phyloP scores from a whole-genome alignment of 306 rosid genomes.

The Mimosa bimucronata region DNA sequence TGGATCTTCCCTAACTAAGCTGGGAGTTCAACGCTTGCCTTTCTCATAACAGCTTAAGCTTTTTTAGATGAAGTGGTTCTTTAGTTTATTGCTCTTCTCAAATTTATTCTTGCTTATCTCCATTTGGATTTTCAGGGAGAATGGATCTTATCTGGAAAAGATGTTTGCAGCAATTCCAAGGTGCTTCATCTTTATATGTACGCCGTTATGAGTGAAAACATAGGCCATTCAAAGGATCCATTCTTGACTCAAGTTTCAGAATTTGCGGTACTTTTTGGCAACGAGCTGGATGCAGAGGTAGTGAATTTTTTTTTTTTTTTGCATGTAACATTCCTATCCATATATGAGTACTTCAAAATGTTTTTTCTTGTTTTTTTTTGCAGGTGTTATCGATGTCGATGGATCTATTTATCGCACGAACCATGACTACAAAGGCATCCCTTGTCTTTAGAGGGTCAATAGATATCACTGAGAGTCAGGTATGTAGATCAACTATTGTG shows the following conservation, averaged over 20 bases:
- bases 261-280: conserved; percentile 90
- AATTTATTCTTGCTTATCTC: conserved; percentile 30
- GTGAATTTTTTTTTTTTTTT: conserved; percentile 37
- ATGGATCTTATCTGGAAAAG: conserved; percentile 91
- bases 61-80: background rate
- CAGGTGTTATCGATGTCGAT: conserved; percentile 99
- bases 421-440: conserved; percentile 96
- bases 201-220: conserved; percentile 64
- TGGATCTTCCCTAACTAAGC: background rate
- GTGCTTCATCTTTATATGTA: conserved; percentile 73
- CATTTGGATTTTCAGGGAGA: conserved; percentile 75
- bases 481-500: conserved; percentile 32
- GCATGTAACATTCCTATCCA: background rate
- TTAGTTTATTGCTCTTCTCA: conserved; percentile 15
- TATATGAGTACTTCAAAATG: conserved; percentile 20
- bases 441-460: conserved; percentile 84
- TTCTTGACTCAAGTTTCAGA: conserved; percentile 94
- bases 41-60: background rate
- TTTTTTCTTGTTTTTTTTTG: conserved; percentile 30
- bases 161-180: conserved; percentile 61
- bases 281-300: conserved; percentile 99
- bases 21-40: background rate
- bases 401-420: conserved; percentile 99
- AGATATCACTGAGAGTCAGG: conserved; percentile 85
- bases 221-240: conserved; percentile 87